These are phyloP conservation scores for Rhodotorula taiwanensis DNA, from an alignment of 768 basidiomycete genomes.

Conservation along the genomic window DNA sequence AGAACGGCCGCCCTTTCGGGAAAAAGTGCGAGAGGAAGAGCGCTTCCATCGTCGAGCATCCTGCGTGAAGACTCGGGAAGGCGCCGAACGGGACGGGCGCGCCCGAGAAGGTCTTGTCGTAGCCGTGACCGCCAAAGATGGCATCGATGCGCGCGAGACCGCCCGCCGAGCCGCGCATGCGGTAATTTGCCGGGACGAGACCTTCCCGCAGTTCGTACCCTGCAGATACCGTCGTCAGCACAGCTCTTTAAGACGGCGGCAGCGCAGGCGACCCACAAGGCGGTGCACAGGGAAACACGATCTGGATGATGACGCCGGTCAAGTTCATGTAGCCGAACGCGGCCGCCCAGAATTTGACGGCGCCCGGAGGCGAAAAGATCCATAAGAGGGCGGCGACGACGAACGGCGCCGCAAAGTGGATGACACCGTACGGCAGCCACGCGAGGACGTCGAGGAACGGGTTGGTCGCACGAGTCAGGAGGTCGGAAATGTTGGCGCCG, in stretches of 20 bases:
- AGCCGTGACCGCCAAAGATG: slow-evolving; percentile 67
- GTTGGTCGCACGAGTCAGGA: slow-evolving; percentile 89
- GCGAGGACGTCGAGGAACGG: slow-evolving; percentile 85
- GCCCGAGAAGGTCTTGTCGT: slow-evolving; percentile 71
- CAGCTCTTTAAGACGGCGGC: not conserved
- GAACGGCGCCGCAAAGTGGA: slow-evolving; percentile 82
- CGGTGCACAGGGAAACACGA: slow-evolving; percentile 82
- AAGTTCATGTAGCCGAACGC: slow-evolving; percentile 92
- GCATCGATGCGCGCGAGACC: slow-evolving; percentile 87
- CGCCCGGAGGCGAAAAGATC: slow-evolving; percentile 71
- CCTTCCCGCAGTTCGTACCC: slow-evolving; percentile 98
- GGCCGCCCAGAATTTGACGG: slow-evolving; percentile 73
- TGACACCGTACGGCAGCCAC: slow-evolving; percentile 94
- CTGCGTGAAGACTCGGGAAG: slow-evolving; percentile 89
- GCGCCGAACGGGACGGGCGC: slow-evolving; percentile 95
- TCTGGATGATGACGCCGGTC: slow-evolving; percentile 76
- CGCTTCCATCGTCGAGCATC: slow-evolving; percentile 81
- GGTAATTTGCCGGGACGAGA: slow-evolving; percentile 86
- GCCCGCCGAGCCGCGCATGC: slow-evolving; percentile 84
- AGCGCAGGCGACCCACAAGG: slow-evolving; percentile 54
- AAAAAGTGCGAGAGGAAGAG: slow-evolving; percentile 94
- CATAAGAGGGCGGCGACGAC: slow-evolving; percentile 77
- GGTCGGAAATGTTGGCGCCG: slow-evolving; percentile 95
- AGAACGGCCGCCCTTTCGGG: slow-evolving; percentile 49
- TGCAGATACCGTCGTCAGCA: slow-evolving; percentile 26